Conservation (phyloP, 768 basidiomycete genomes). For the Tulasnella sp. region DNA sequence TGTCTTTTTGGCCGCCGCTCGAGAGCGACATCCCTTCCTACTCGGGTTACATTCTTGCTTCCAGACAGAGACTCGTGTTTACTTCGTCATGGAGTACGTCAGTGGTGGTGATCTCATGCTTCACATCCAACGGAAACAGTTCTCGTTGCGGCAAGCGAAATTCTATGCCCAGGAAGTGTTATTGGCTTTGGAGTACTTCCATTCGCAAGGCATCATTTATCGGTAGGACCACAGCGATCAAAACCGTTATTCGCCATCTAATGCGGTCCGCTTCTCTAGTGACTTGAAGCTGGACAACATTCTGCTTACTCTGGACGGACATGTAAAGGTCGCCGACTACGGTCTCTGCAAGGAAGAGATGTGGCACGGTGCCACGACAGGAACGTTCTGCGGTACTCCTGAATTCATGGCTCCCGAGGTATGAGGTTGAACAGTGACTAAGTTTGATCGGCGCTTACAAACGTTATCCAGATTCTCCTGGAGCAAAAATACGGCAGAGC, state of each 20-base stretch:
- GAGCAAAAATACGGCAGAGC: constrained; percentile 98
- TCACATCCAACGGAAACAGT: constrained; percentile 98
- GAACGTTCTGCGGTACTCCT: constrained; percentile 98
- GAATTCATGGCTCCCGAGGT: constrained; percentile 99
- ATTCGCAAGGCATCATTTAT: constrained; percentile 97
- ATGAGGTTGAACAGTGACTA: constrained; percentile 21
- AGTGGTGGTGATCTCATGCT: constrained; percentile 99
- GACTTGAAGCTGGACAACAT: constrained; percentile 99
- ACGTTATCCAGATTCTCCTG: constrained; percentile 69
- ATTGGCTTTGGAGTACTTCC: constrained; percentile 95
- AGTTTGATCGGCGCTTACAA: not conserved
- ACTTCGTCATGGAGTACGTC: constrained; percentile 99
- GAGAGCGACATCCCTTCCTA: constrained; percentile 94
- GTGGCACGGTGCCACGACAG: constrained; percentile 93
- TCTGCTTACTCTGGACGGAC: constrained; percentile 89
- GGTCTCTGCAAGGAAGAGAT: constrained; percentile 99
- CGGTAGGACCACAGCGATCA: no score
- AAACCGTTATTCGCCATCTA: not conserved
- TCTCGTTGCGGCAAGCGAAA: constrained; percentile 96
- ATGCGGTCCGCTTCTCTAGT: constrained; percentile 35
- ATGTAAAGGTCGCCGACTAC: constrained; percentile 98
- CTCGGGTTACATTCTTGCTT: constrained; percentile 97
- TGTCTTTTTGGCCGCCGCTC: constrained; percentile 93
- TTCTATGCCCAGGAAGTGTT: constrained; percentile 98
- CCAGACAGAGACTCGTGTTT: constrained; percentile 98